phyloP scores from a whole-genome alignment of 441 rosid species.

The Cnidoscolus chayamansa region DNA sequence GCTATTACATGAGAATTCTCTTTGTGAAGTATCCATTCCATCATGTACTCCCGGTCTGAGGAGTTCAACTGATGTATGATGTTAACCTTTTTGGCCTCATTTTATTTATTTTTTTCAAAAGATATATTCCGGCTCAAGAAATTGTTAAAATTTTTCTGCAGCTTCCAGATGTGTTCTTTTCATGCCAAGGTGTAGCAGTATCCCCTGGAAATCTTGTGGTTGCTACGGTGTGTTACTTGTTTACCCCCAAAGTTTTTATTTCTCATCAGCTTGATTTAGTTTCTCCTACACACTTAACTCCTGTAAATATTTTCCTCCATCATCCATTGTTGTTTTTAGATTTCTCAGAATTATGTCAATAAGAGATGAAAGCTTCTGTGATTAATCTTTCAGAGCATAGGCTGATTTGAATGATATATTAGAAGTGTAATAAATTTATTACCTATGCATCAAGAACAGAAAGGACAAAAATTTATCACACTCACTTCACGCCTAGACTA shows the following conservation, averaged over 20 bases:
- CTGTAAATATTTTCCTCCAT: not conserved
- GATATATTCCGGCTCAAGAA: constrained; percentile 18
- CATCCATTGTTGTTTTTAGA: not conserved
- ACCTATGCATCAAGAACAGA: too few species aligned
- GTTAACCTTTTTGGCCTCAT: constrained; percentile 13
- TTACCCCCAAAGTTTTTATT: not conserved
- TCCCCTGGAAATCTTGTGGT: constrained; percentile 80
- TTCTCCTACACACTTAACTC: not conserved
- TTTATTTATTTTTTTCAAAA: constrained; percentile 14
- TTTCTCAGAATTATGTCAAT: not conserved
- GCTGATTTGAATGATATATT: not conserved
- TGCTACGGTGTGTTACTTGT: constrained; percentile 57
- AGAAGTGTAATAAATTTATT: not conserved
- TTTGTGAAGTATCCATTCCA: constrained; percentile 69
- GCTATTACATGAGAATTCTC: constrained; percentile 51
- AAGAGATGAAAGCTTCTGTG: not conserved
- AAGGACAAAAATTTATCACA: too few species aligned
- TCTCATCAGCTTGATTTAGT: constrained; percentile 14
- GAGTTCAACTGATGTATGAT: constrained; percentile 64
- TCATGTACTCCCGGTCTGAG: constrained; percentile 54
- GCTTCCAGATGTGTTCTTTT: constrained; percentile 70
- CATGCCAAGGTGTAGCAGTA: constrained; percentile 76
- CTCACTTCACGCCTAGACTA: too few species aligned
- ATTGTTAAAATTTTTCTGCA: constrained; percentile 34
- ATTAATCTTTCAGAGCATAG: not conserved